A percentile compares a stretch with the other conserved stretches of the same genome.
Evolutionary conservation across 2,329 filamentous ascomycete genomes (phyloP).

Genomic region (Diplodia sapinea): DNA sequence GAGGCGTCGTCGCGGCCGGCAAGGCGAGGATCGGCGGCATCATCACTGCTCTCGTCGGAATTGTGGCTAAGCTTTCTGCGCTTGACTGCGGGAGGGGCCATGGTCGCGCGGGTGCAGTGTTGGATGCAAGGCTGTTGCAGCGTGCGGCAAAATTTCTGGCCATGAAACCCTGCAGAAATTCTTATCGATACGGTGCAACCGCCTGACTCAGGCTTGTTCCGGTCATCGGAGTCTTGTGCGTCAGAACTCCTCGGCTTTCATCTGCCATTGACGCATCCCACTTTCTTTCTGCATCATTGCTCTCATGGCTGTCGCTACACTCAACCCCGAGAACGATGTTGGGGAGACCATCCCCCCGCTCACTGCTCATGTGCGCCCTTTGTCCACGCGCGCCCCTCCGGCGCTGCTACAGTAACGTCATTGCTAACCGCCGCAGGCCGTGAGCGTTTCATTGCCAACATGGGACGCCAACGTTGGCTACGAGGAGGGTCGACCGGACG

Average conservation of each 20-base stretch:
- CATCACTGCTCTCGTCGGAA: slow-evolving; percentile 41
- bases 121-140: neutral
- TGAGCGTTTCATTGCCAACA: slow-evolving; percentile 93
- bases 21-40: slow-evolving; percentile 32
- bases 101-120: slow-evolving; percentile 33
- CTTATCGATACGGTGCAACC: slow-evolving; percentile 29
- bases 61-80: slow-evolving; percentile 55
- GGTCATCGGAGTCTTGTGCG: slow-evolving; percentile 29
- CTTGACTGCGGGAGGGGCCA: slow-evolving; percentile 50
- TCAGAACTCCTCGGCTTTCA: slow-evolving; percentile 23
- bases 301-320: slow-evolving; percentile 39
- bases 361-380: slow-evolving; percentile 48
- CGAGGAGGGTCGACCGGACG: slow-evolving; percentile 88
- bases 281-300: slow-evolving; percentile 12
- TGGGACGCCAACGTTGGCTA: slow-evolving; percentile 92
- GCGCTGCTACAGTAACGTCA: neutral
- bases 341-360: slow-evolving; percentile 48
- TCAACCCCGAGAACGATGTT: slow-evolving; percentile 43
- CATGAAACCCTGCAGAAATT: slow-evolving; percentile 7
- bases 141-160: slow-evolving; percentile 29
- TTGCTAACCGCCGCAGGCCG: slow-evolving; percentile 66
- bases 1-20: slow-evolving; percentile 3
- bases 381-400: slow-evolving; percentile 6
- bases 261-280: slow-evolving; percentile 17
- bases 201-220: slow-evolving; percentile 22